These are phyloP conservation scores for Termitomyces titanicus DNA, from an alignment of 768 basidiomycete genomes.

Conservation along the genomic window DNA sequence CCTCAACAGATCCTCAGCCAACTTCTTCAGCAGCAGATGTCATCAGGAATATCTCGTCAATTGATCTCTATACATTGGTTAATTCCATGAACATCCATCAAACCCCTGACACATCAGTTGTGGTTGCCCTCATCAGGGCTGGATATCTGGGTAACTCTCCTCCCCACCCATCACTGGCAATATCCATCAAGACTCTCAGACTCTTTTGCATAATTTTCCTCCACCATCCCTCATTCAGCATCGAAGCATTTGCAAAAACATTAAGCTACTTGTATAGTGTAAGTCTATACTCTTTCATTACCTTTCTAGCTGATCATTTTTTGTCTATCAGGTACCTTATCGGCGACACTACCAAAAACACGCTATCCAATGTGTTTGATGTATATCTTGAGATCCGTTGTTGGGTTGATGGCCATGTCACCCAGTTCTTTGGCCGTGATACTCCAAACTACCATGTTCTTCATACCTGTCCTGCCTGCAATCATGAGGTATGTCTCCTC, in stretches of 20 bases:
- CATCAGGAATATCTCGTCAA: conserved; percentile 8
- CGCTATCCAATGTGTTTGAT: conserved; percentile 31
- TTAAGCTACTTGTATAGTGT: too few species aligned
- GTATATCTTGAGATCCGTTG: conserved; percentile 24
- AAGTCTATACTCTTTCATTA: not conserved
- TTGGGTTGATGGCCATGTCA: conserved; percentile 11
- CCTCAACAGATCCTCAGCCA: not conserved
- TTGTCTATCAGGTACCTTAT: conserved; percentile 15
- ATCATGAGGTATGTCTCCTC: too few species aligned
- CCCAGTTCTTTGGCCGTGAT: conserved; percentile 20
- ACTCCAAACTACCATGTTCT: conserved; percentile 31
- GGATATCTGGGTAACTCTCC: too few species aligned
- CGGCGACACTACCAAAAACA: conserved; percentile 12
- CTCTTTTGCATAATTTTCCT: conserved; percentile 14
- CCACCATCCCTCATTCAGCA: conserved; percentile 17
- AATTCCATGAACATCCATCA: conserved; percentile 1
- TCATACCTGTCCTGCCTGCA: conserved; percentile 33
- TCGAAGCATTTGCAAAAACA: conserved; percentile 22
- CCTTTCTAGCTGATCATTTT: too few species aligned
- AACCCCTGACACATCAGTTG: not conserved
- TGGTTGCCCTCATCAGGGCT: conserved; percentile 9
- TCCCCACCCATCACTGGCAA: too few species aligned
- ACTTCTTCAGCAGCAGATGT: too few species aligned
- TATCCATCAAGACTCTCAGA: too few species aligned
- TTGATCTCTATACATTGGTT: conserved; percentile 14